Evolutionary conservation across 2,329 filamentous ascomycete species (phyloP), one percentile per base, ranked within the genome.

Genomic region (Harringtonia aguacate): DNA sequence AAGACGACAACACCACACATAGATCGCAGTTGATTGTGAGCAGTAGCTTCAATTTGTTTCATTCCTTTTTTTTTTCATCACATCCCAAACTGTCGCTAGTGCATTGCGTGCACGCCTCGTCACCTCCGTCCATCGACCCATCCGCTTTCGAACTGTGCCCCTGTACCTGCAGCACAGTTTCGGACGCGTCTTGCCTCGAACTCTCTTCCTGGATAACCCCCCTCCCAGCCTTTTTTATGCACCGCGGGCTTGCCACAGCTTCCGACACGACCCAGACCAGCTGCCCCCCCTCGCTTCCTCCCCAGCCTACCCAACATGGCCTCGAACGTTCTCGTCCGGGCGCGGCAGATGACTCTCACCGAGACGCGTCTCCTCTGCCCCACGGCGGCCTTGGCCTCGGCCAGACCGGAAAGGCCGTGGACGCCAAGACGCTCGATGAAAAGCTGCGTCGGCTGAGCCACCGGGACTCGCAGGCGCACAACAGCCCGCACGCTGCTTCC

Each of bases 221-320:
- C 40, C 30, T 27, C 39, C 27, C 41, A 45, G 45, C 27, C 28
- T 69, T 62, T 76, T 81, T 73, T 77, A 81, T 81, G 77, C 77
- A 79, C 68, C 68, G 66, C 72, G 73, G 71, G 69, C 66, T 66
- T 52, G 56, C 57, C 55, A 65, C 69, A 59, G 64, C 57, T 69
- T 62, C 65, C 61, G 58, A 58, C 53, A 57, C 56, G 56, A 59
- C 56, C 52, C 63, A 63, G 49, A 55, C 61, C 53, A 62, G 53
- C 60, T 57, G 55, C 53, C 50, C 63, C 48, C 45, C 53, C 20
- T 44, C 42, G 10, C 34, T 56, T 46, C 46, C 60, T 33, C 49
- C 59, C 39, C 44, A 51, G 52, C 47, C 61, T 52, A 60, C 63
- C 61, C 74, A 80, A 70, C 60, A 81, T 81, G 77, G 77, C 74